These are phyloP conservation scores for Musa acuminata DNA, from an alignment of 176 grass and related monocot species.

Conservation along the genomic window DNA sequence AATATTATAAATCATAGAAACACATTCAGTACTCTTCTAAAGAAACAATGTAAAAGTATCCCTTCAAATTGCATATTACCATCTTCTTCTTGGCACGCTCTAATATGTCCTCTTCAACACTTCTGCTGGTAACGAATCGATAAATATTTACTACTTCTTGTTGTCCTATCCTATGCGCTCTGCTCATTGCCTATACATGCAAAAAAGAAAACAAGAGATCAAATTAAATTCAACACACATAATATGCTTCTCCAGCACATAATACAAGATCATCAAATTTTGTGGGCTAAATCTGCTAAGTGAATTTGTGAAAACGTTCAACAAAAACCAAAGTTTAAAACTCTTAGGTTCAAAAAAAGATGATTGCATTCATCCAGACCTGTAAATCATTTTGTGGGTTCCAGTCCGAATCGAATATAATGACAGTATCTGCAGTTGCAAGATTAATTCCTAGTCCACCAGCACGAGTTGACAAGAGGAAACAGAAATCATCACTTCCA, in stretches of 20 bases:
- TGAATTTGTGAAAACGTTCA: not conserved
- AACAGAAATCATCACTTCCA: slow-evolving; percentile 98
- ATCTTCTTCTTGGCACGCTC: slow-evolving; percentile 99
- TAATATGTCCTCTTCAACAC: slow-evolving; percentile 99
- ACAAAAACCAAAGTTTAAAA: not conserved
- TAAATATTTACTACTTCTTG: slow-evolving; percentile 99
- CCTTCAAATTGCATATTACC: slow-evolving; percentile 20
- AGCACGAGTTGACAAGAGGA: slow-evolving; percentile 92
- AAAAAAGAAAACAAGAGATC: not conserved
- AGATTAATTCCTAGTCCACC: slow-evolving; percentile 99
- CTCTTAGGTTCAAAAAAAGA: not conserved
- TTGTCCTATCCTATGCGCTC: slow-evolving; percentile 97
- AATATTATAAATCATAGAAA: not conserved
- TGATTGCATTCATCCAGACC: slow-evolving; percentile 24
- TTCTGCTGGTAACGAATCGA: slow-evolving; percentile 93
- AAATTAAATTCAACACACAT: slow-evolving; percentile 1
- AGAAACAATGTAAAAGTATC: not conserved
- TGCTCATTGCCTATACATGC: slow-evolving; percentile 80
- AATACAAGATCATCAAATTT: not conserved
- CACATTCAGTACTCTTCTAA: slow-evolving; percentile 10
- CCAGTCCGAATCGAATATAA: slow-evolving; percentile 99
- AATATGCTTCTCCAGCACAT: not conserved
- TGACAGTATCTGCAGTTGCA: slow-evolving; percentile 97
- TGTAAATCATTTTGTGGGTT: slow-evolving; percentile 99
- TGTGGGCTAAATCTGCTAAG: not conserved